Conservation (phyloP, 164 flowering plant species). For the Vitis labrusca region DNA sequence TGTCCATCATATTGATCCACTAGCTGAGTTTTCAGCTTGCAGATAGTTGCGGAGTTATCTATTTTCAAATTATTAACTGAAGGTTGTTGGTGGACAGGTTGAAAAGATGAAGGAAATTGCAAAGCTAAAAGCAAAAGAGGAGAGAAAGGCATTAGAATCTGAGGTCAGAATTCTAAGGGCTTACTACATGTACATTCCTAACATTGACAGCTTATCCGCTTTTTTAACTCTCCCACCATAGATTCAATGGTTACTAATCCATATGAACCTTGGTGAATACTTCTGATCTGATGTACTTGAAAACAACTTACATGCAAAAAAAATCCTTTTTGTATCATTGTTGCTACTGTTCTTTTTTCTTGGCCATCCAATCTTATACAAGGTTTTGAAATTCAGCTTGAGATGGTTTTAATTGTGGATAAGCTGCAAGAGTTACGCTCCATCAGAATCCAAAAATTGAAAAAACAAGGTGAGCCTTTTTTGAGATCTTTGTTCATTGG, state of each 20-base stretch:
- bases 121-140: slow-evolving; percentile 79
- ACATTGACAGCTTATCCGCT: neutral
- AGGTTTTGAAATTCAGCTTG: slow-evolving; percentile 60
- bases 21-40: neutral
- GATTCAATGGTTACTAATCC: neutral
- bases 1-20: neutral
- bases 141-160: slow-evolving; percentile 64
- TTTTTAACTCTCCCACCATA: neutral
- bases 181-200: neutral
- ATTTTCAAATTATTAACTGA: neutral
- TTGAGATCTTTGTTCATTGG: neutral
- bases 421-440: slow-evolving; percentile 90
- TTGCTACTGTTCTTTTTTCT: slow-evolving; percentile 3
- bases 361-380: slow-evolving; percentile 10
- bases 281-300: neutral
- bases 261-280: neutral
- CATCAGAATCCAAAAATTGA: slow-evolving; percentile 78
- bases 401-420: slow-evolving; percentile 82
- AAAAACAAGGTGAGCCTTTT: slow-evolving; percentile 68
- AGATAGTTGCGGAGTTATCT: neutral
- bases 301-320: neutral
- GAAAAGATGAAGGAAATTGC: slow-evolving; percentile 94
- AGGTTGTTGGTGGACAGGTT: slow-evolving; percentile 47
- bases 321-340: neutral
- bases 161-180: slow-evolving; percentile 57